Evolutionary conservation across 257 asterid species (phyloP).

Genomic region (Gynochthodes officinalis): DNA sequence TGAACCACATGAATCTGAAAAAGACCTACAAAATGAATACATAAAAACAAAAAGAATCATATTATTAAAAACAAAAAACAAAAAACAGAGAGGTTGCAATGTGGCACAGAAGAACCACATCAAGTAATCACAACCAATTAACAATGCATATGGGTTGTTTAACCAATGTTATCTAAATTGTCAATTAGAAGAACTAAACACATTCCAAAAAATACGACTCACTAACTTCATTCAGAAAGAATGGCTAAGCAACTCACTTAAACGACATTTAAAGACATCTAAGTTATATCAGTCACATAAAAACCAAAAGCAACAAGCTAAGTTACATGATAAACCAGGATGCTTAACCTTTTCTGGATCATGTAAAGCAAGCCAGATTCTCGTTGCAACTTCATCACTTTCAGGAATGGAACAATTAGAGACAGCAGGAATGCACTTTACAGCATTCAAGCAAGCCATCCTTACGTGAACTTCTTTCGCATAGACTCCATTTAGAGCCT

Average conservation of each 20-base stretch:
- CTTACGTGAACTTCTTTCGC: conserved; percentile 93
- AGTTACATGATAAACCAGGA: conserved; percentile 2
- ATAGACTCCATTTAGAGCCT: conserved; percentile 90
- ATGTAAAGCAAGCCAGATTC: conserved; percentile 97
- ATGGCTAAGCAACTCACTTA: conserved; percentile 1
- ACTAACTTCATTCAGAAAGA: not conserved
- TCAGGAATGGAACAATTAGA: conserved; percentile 77
- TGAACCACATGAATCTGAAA: not conserved
- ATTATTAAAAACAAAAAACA: not conserved
- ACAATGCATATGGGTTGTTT: not conserved
- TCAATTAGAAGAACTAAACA: not conserved
- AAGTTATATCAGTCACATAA: not conserved
- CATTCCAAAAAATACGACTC: not conserved
- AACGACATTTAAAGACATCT: not conserved
- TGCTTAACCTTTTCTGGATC: conserved; percentile 76
- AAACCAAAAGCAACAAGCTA: conserved; percentile 7
- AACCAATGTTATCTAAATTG: not conserved
- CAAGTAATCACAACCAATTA: not conserved
- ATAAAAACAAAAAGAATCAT: not conserved
- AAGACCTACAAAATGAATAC: not conserved
- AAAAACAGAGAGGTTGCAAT: not conserved
- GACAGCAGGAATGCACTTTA: conserved; percentile 93
- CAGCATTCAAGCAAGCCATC: conserved; percentile 92
- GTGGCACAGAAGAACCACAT: not conserved
- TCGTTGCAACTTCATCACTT: conserved; percentile 80